Base-by-base conservation (phyloP, 2,329 filamentous ascomycete genomes). In the Pezicula carpinea region DNA sequence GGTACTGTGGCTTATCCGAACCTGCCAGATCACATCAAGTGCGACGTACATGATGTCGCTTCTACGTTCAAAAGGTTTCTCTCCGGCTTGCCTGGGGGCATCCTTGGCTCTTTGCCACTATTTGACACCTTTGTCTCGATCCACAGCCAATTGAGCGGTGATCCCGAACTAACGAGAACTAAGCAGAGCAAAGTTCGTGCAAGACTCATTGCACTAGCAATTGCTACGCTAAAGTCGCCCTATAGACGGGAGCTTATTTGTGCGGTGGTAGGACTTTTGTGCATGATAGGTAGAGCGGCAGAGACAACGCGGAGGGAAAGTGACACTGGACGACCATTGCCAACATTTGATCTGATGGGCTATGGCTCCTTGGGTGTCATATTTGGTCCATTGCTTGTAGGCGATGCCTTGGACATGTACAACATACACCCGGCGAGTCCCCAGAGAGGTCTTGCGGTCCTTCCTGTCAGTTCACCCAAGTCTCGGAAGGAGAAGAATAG, bases 1-100 rank as follows among this genome's bases (percentile, higher is more conserved):
- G 71, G 70, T 40, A 86, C 82, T 0, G 78, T 81, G 22, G 71
- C 77, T 29, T 77, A 72, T 42, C 75, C 80, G 5, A 80, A 72
- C 34, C 66, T 87, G 2, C 83, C 83, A 3, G 62, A 65, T 2
- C 80, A 85, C 55, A 79, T 87, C 50, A 72, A 72, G 32, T 76
- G 70, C 39, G 73, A 76, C 6, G 70, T 80, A 3, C 80, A 86
- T 51, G 83, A 87, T 63, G 76, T 87, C 23, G 82, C 82, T 2
- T 82, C 80, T 2, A 73, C 79, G 0, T 85, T 87, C 64, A 87
- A 87, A 57, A 75, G 73, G 11, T 69, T 87, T n/a, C 66, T 87
- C 1, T 72, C 75, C 0, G 77, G 77, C 1, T 61, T 87, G 0
- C 82, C 82, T 0, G 82, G 82, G 0, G 83, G 83, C 0, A 80